Conservation (phyloP, 192 early-diverging fungal genomes). For the Podila verticillata region DNA sequence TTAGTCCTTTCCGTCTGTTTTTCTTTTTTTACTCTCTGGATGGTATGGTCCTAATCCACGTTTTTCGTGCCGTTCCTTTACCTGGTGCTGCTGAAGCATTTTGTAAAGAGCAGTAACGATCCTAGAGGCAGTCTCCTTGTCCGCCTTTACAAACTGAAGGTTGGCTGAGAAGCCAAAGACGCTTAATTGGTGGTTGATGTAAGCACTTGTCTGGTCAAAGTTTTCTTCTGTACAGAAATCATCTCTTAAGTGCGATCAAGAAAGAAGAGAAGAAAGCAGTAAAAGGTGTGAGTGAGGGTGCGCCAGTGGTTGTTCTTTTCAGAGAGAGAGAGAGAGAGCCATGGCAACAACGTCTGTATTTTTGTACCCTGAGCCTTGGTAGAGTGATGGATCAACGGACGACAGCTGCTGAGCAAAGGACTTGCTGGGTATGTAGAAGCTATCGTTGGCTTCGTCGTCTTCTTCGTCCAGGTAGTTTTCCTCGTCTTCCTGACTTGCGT, state of each 20-base stretch:
- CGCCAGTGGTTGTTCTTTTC: neutral
- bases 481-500: constrained; percentile 17
- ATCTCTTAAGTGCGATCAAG: constrained; percentile 11
- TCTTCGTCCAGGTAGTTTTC: neutral
- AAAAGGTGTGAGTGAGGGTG: neutral
- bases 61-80: constrained; percentile 1
- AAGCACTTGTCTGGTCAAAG: constrained; percentile 47
- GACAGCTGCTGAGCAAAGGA: constrained; percentile 27
- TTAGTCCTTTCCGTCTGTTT: neutral
- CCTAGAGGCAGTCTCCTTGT: constrained; percentile 30
- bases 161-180: constrained; percentile 30
- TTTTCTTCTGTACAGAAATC: constrained; percentile 42
- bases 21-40: neutral
- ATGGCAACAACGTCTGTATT: neutral
- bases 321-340: neutral
- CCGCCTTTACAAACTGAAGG: constrained; percentile 24
- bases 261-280: constrained; percentile 1
- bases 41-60: too few relatives aligned
- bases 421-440: constrained; percentile 40
- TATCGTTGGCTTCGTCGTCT: constrained; percentile 9
- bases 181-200: constrained; percentile 36
- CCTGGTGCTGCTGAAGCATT: constrained; percentile 41
- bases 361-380: constrained; percentile 43
- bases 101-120: constrained; percentile 37
- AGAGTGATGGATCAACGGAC: constrained; percentile 29